Conservation (phyloP, 106 monocot genomes). For the Dioscorea zingiberensis region DNA sequence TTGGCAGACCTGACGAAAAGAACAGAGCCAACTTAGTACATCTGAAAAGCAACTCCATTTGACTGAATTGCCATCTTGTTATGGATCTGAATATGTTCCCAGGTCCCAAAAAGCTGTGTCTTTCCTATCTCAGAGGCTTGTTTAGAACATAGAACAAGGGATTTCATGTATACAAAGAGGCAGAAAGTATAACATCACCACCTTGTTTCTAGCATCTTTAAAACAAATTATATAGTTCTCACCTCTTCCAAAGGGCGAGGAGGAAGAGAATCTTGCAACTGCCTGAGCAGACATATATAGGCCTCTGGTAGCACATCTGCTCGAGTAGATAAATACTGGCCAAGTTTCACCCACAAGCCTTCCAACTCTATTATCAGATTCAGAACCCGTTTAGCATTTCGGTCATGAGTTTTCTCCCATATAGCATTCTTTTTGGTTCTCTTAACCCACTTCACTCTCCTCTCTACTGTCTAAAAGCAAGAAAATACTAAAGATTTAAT, state of each 20-base stretch:
- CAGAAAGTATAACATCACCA: no score
- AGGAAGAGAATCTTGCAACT: conserved; percentile 96
- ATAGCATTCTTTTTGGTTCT: conserved; percentile 38
- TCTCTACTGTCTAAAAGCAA: conserved; percentile 55
- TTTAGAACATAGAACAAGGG: no score
- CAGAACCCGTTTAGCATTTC: conserved; percentile 83
- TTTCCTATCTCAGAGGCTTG: no score
- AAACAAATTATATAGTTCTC: background rate
- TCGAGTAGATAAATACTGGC: conserved; percentile 91
- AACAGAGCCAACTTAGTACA: background rate
- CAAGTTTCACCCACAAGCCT: conserved; percentile 97
- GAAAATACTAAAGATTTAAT: no score
- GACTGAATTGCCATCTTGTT: no score
- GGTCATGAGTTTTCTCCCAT: conserved; percentile 78
- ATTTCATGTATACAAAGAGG: no score
- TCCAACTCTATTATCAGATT: conserved; percentile 88
- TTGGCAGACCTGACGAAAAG: conserved; percentile 52
- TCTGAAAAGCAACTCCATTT: no score
- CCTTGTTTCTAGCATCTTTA: no score
- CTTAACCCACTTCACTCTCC: conserved; percentile 61
- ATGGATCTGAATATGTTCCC: no score
- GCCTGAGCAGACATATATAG: conserved; percentile 70
- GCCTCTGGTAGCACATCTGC: conserved; percentile 94
- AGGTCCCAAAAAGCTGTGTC: no score
- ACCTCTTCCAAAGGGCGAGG: conserved; percentile 88